Evolutionary conservation across 768 basidiomycete species (phyloP).

Genomic region (Pisolithus tinctorius): DNA sequence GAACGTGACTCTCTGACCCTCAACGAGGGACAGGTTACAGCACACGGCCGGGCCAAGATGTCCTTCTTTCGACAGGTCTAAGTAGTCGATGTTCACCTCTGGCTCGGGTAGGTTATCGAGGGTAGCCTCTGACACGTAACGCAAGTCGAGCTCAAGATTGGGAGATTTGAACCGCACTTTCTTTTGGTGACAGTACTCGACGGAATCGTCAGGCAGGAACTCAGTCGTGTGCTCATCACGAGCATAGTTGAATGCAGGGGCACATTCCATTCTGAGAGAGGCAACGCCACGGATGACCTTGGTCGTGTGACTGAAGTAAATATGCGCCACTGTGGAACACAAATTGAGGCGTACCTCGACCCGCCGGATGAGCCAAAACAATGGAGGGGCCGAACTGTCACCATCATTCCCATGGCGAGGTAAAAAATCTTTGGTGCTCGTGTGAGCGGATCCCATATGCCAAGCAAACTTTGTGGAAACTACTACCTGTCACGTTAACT

Average conservation of each 20-base stretch:
- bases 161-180: conserved; percentile 61
- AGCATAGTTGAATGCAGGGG: conserved; percentile 96
- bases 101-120: conserved; percentile 48
- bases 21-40: conserved; percentile 54
- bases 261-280: conserved; percentile 81
- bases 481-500: conserved; percentile 67
- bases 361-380: conserved; percentile 80
- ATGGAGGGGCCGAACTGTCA: conserved; percentile 50
- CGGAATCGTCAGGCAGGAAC: conserved; percentile 43
- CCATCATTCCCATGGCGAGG: conserved; percentile 45
- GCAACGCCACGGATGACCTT: conserved; percentile 79
- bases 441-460: not conserved
- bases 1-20: conserved; percentile 91
- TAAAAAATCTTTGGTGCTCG: conserved; percentile 54
- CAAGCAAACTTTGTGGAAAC: not conserved
- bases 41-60: conserved; percentile 66
- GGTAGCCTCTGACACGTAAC: conserved; percentile 60
- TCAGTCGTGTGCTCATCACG: conserved; percentile 63
- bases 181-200: conserved; percentile 35
- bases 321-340: not conserved
- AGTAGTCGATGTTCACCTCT: conserved; percentile 45
- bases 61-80: conserved; percentile 64
- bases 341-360: conserved; percentile 46
- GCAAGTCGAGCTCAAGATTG: conserved; percentile 61
- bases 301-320: not conserved